Evolutionary conservation across 768 basidiomycete genomes (phyloP).

Genomic region (Chalciporus chontae): DNA sequence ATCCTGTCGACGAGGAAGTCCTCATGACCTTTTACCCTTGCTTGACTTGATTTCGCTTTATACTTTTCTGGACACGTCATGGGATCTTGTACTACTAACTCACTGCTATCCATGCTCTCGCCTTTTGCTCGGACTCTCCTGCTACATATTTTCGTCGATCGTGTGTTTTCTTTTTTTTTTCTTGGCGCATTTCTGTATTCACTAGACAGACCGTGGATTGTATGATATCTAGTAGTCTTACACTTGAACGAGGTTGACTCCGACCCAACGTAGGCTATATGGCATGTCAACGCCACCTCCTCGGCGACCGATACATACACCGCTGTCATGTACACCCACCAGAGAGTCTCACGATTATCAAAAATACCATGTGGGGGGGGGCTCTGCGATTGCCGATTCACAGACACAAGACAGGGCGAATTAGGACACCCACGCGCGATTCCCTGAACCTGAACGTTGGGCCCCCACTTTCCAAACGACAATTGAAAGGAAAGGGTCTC

Average conservation of each 20-base stretch:
- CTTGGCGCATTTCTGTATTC: constrained; percentile 25
- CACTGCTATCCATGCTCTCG: constrained; percentile 8
- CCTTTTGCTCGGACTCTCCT: constrained; percentile 3
- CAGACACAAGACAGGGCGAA: no score
- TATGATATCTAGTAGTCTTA: constrained; percentile 4
- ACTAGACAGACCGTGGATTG: constrained; percentile 21
- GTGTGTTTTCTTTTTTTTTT: constrained; percentile 14
- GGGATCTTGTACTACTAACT: constrained; percentile 1
- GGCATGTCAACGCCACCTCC: neutral
- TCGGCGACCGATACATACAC: neutral
- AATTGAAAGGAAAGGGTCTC: no score
- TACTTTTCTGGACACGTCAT: constrained; percentile 9
- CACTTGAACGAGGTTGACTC: no score
- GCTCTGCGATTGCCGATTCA: no score
- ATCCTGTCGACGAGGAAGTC: constrained; percentile 68
- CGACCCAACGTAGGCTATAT: neutral
- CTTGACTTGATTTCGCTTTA: constrained; percentile 24
- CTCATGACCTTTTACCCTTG: constrained; percentile 54
- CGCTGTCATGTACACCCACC: no score
- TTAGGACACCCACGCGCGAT: no score
- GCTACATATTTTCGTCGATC: neutral
- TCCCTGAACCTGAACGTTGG: no score
- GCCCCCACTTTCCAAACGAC: no score
- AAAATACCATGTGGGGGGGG: neutral
- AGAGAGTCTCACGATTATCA: neutral